Conservation (phyloP, 768 basidiomycete genomes). For the Collybia nuda region DNA sequence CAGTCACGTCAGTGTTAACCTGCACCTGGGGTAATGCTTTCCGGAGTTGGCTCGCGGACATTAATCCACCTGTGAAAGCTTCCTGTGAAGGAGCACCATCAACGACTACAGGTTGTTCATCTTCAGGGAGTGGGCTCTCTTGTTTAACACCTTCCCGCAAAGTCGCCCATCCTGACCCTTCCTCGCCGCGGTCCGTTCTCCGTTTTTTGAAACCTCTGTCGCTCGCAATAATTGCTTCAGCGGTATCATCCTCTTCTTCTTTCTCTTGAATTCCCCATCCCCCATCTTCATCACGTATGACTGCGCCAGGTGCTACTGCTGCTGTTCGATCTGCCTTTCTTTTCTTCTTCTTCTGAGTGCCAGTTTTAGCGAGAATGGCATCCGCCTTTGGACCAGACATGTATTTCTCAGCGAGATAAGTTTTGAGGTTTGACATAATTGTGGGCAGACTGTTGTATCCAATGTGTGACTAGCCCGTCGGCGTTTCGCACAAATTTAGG, state of each 20-base stretch:
- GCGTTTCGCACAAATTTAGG: too few species aligned
- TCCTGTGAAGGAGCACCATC: slow-evolving; percentile 37
- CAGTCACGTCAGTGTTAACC: slow-evolving; percentile 36
- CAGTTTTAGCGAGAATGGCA: slow-evolving; percentile 77
- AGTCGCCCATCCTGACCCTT: slow-evolving; percentile 67
- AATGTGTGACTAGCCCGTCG: not conserved
- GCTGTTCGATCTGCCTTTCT: slow-evolving; percentile 45
- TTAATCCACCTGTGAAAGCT: slow-evolving; percentile 71
- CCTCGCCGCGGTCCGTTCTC: slow-evolving; percentile 36
- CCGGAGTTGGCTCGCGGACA: slow-evolving; percentile 74
- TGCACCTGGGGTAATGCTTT: slow-evolving; percentile 48
- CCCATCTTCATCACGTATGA: slow-evolving; percentile 68
- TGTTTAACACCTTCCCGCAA: slow-evolving; percentile 55
- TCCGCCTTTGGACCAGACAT: slow-evolving; percentile 98
- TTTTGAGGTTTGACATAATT: slow-evolving; percentile 58
- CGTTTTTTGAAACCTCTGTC: slow-evolving; percentile 83
- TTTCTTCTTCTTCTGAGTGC: slow-evolving; percentile 75
- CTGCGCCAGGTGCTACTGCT: slow-evolving; percentile 25
- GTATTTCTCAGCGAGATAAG: slow-evolving; percentile 89
- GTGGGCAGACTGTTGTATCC: not conserved
- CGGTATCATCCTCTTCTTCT: slow-evolving; percentile 56
- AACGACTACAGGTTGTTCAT: slow-evolving; percentile 70
- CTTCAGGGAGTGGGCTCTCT: slow-evolving; percentile 53
- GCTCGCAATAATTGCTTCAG: slow-evolving; percentile 67
- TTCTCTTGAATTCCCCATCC: slow-evolving; percentile 58